Evolutionary conservation across 345 rosid species (phyloP).

Genomic region (Durio zibethinus): DNA sequence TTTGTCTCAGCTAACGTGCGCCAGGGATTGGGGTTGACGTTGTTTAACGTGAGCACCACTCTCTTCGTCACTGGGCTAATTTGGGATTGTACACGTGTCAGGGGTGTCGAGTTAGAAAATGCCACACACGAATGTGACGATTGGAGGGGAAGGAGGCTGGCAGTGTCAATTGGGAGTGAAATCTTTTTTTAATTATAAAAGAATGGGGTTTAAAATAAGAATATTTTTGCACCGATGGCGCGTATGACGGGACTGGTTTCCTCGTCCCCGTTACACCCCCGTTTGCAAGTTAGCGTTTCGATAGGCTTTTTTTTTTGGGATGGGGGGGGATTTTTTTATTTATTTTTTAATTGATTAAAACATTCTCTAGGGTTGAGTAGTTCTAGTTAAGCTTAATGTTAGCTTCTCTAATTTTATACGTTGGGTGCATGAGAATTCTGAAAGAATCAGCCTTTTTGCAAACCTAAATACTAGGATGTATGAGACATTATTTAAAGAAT

Average conservation of each 20-base stretch:
- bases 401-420: not conserved
- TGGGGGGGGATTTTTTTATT: too few relatives aligned
- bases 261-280: not conserved
- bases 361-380: not conserved
- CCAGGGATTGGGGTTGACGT: slow-evolving; percentile 9
- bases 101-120: not conserved
- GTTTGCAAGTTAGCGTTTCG: not conserved
- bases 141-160: slow-evolving; percentile 7
- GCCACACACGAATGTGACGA: slow-evolving; percentile 15
- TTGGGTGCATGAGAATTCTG: not conserved
- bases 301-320: not conserved
- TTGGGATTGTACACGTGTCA: slow-evolving; percentile 15
- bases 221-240: slow-evolving; percentile 25
- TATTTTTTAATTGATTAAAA: not conserved
- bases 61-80: not conserved
- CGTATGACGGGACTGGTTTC: slow-evolving; percentile 3
- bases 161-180: not conserved
- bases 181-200: not conserved
- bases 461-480: not conserved
- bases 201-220: not conserved
- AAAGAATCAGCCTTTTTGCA: not conserved
- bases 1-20: slow-evolving; percentile 22
- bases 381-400: not conserved
- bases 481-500: not conserved
- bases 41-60: slow-evolving; percentile 17